A percentile compares a stretch with the other conserved stretches of the same genome.
phyloP scores from a whole-genome alignment of 495 filamentous ascomycete genomes.

The Penicillium argentinense region DNA sequence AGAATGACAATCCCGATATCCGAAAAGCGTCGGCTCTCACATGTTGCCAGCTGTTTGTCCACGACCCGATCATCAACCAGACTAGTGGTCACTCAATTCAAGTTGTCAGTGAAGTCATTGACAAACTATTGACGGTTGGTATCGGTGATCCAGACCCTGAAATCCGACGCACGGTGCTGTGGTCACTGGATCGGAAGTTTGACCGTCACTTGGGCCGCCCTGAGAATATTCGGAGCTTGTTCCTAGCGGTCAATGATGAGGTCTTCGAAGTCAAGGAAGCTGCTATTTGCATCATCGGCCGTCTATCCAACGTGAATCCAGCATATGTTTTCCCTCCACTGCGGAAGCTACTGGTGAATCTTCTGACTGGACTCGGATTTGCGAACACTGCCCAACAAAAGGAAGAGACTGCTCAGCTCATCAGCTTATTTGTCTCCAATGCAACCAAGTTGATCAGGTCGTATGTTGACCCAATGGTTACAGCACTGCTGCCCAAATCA shows the following conservation, averaged over 20 bases:
- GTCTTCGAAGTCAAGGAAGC: slow-evolving; percentile 89
- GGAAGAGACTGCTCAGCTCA: slow-evolving; percentile 90
- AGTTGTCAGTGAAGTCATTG: slow-evolving; percentile 95
- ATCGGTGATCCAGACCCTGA: slow-evolving; percentile 87
- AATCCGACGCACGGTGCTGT: slow-evolving; percentile 84
- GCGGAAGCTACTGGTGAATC: slow-evolving; percentile 90
- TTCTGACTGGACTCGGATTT: slow-evolving; percentile 92
- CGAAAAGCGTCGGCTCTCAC: slow-evolving; percentile 93
- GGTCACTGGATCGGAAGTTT: slow-evolving; percentile 87
- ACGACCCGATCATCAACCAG: slow-evolving; percentile 95
- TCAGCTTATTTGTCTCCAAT: slow-evolving; percentile 88
- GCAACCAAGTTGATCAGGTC: slow-evolving; percentile 88
- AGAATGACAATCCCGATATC: slow-evolving; percentile 91
- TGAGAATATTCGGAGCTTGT: slow-evolving; percentile 92
- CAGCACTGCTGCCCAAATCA: slow-evolving; percentile 85
- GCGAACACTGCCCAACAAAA: slow-evolving; percentile 92
- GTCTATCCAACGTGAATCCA: slow-evolving; percentile 86
- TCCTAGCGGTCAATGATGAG: slow-evolving; percentile 96
- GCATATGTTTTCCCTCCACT: slow-evolving; percentile 96
- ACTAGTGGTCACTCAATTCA: slow-evolving; percentile 95
- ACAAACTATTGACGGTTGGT: slow-evolving; percentile 90
- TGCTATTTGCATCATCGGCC: slow-evolving; percentile 92
- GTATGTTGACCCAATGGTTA: slow-evolving; percentile 93
- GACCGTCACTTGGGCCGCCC: slow-evolving; percentile 92
- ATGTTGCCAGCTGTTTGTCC: slow-evolving; percentile 94